Evolutionary conservation across 1,284 basidiomycete genomes (phyloP).

Genomic region (Austroboletus niveus): DNA sequence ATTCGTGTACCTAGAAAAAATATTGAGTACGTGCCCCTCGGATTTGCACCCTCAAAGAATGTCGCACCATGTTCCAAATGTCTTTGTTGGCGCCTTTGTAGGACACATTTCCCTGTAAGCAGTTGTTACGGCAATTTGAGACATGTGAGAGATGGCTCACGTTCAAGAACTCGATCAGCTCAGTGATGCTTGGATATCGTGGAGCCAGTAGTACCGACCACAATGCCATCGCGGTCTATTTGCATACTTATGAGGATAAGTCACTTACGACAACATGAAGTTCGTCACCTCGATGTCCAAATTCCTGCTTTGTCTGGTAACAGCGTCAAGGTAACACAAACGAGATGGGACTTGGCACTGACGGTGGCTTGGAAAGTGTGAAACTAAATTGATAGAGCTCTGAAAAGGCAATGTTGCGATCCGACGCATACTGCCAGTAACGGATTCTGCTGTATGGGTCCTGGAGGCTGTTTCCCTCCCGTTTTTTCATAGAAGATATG

Average conservation of each 20-base stretch:
- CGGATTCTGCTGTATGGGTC: slow-evolving; percentile 55
- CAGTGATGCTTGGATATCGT: slow-evolving; percentile 59
- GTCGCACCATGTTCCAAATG: slow-evolving; percentile 74
- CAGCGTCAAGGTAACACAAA: slow-evolving; percentile 3
- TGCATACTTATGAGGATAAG: slow-evolving; percentile 10
- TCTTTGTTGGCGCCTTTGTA: slow-evolving; percentile 80
- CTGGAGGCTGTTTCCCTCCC: slow-evolving; percentile 13
- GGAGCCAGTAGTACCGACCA: slow-evolving; percentile 70
- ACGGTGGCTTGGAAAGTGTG: slow-evolving; percentile 62
- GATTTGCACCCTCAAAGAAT: slow-evolving; percentile 16
- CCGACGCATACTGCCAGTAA: slow-evolving; percentile 49
- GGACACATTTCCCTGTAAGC: slow-evolving; percentile 51
- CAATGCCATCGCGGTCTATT: slow-evolving; percentile 64
- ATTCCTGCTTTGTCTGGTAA: slow-evolving; percentile 58
- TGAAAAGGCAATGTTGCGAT: slow-evolving; percentile 53
- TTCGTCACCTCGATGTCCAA: slow-evolving; percentile 73
- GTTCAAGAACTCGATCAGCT: slow-evolving; percentile 61
- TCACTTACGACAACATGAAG: slow-evolving; percentile 1
- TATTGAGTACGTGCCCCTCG: slow-evolving; percentile 8
- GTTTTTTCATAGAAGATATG: slow-evolving; percentile 36
- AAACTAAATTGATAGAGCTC: slow-evolving; percentile 72
- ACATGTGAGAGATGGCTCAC: slow-evolving; percentile 39
- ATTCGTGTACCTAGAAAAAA: slow-evolving; percentile 60
- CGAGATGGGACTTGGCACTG: slow-evolving; percentile 33
- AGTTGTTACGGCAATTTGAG: slow-evolving; percentile 3